Percentiles rank a stretch among this genome's conserved stretches.
Evolutionary conservation across 1,139 yeast species (phyloP).

Genomic region (Kodamaea sp.): DNA sequence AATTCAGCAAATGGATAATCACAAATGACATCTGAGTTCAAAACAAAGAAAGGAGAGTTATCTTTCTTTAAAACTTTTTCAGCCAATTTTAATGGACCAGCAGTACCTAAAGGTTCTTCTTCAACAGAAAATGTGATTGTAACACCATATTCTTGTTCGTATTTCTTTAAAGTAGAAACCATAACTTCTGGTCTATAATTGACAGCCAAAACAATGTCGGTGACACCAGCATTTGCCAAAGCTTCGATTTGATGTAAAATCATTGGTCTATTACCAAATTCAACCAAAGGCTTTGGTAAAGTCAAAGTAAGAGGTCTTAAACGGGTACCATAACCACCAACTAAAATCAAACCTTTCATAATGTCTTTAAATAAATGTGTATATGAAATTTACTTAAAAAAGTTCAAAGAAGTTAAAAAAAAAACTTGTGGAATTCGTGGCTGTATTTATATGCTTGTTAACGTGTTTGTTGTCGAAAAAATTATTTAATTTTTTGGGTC

Average conservation of each 20-base stretch:
- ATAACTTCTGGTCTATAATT: slow-evolving; percentile 99
- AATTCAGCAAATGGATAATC: slow-evolving; percentile 96
- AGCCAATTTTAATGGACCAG: slow-evolving; percentile 98
- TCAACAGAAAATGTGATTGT: slow-evolving; percentile 95
- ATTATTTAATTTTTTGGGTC: not conserved
- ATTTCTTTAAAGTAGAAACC: slow-evolving; percentile 92
- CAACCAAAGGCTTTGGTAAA: slow-evolving; percentile 97
- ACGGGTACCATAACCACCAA: slow-evolving; percentile 99
- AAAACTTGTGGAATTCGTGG: not conserved
- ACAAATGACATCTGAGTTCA: slow-evolving; percentile 97
- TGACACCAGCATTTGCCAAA: slow-evolving; percentile 96
- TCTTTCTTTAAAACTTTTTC: slow-evolving; percentile 92
- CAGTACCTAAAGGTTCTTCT: slow-evolving; percentile 98
- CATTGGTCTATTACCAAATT: slow-evolving; percentile 98
- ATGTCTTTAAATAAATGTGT: slow-evolving; percentile 11
- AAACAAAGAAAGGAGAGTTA: slow-evolving; percentile 92
- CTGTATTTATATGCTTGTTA: slow-evolving; percentile 4
- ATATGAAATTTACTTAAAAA: not conserved
- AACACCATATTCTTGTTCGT: slow-evolving; percentile 94
- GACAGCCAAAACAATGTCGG: slow-evolving; percentile 97
- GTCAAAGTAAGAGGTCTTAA: slow-evolving; percentile 98
- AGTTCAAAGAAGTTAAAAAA: not conserved
- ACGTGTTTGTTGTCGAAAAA: not conserved
- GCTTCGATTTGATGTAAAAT: slow-evolving; percentile 97
- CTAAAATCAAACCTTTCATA: slow-evolving; percentile 98